Evolutionary conservation across 257 asterid genomes (phyloP), one percentile per base, ranked within the genome.

Genomic region (Vinca minor): DNA sequence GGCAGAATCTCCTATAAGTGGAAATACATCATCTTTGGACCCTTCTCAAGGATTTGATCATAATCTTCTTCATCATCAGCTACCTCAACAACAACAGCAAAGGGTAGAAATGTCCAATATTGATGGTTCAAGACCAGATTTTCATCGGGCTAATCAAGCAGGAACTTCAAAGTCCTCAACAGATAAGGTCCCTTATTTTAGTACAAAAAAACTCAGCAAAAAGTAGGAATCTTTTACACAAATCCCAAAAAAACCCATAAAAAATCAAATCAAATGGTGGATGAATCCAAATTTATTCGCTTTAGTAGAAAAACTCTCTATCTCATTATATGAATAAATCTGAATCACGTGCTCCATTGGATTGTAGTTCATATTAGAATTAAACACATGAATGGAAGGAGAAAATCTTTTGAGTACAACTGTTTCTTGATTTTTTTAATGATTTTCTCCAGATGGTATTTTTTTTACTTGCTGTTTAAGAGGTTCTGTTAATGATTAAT

Each of bases 1-100:
- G 42, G 79, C 94, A 25, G 92, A 90, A 36, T 87, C 97, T 32
- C 92, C 95, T n/a, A 65, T 81, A 18, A 82, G 92, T 52, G 70
- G 68, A 64, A 81, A 74, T 58, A 64, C 82, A 53, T 60, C 75
- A 57, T 75, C 77, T 2, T 2, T 34, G 3, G 81, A 73, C 28
- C 65, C 65, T n/a, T n/a, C n/a, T 52, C 78, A 77, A 34, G 52
- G 48, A 42, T 69, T 66, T 62, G 74, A 73, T 18, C 70, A 72
- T 15, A 71, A 69, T 20, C 78, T 65, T 64, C 81, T 66, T 66
- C 86, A 69, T 66, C 73, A 76, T 23, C 77, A 75, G 53, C 83
- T 65, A 59, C 79, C 59, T 63, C 65, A 68, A 20, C 58, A 65
- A 48, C 50, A 71, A 41, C 72, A 68, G 68, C 75, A 48, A 2